Evolutionary conservation across 192 early-diverging fungal genomes (phyloP).

Genomic region (Coemansia sp.): DNA sequence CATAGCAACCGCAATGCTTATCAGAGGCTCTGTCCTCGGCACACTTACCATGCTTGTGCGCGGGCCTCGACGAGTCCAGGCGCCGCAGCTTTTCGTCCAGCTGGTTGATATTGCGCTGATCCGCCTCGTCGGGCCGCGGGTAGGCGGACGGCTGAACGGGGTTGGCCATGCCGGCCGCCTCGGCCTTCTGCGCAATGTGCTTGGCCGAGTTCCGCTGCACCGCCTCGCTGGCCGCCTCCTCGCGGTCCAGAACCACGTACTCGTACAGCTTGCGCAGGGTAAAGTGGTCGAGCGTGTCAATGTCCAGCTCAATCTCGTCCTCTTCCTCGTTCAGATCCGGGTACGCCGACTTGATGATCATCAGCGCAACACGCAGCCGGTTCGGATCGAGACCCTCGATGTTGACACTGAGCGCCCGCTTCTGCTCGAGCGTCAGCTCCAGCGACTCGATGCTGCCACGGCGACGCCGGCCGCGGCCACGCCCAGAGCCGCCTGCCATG

Average conservation of each 20-base stretch:
- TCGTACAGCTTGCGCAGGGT: slow-evolving; percentile 84
- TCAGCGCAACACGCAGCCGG: slow-evolving; percentile 36
- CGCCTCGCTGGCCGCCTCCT: slow-evolving; percentile 48
- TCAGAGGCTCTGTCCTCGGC: too few species aligned
- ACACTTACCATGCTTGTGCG: slow-evolving; percentile 24
- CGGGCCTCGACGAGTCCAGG: slow-evolving; percentile 37
- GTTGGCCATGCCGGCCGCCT: slow-evolving; percentile 43
- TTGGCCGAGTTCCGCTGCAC: slow-evolving; percentile 46
- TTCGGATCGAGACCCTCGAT: slow-evolving; percentile 38
- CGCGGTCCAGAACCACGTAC: slow-evolving; percentile 66
- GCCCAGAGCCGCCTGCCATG: slow-evolving; percentile 17
- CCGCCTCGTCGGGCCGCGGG: slow-evolving; percentile 15
- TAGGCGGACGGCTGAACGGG: slow-evolving; percentile 46
- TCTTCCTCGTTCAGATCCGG: slow-evolving; percentile 57
- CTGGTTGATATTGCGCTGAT: slow-evolving; percentile 35
- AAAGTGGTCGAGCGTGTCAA: slow-evolving; percentile 79
- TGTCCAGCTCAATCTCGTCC: slow-evolving; percentile 95
- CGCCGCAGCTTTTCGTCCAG: slow-evolving; percentile 51
- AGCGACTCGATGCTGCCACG: slow-evolving; percentile 47
- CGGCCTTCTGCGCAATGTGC: slow-evolving; percentile 46
- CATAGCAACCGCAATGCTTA: not conserved
- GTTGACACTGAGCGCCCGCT: slow-evolving; percentile 67
- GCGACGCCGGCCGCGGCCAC: slow-evolving; percentile 29
- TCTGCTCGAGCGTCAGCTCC: slow-evolving; percentile 79
- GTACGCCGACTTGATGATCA: slow-evolving; percentile 51